Percentiles rank a stretch among this genome's conserved stretches.
Conservation (phyloP, 2,329 filamentous ascomycete species). For the Hypoxylon sp. region DNA sequence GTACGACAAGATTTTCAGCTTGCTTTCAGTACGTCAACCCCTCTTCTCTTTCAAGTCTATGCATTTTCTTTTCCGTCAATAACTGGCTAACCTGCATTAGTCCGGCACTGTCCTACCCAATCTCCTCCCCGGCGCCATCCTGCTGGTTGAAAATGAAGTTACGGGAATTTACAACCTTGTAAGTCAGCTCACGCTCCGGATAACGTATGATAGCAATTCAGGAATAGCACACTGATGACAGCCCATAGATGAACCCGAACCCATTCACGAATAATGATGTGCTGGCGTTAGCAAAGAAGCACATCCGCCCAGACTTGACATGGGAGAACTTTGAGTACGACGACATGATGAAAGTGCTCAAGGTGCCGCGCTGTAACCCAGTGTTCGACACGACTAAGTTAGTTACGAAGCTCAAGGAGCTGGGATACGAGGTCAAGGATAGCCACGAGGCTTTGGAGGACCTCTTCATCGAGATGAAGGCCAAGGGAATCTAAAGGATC, state of each 20-base stretch:
- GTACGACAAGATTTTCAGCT: background rate
- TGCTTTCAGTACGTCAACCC: background rate
- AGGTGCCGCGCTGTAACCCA: conserved; percentile 24
- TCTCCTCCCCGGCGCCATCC: background rate
- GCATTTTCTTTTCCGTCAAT: background rate
- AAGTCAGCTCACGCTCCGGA: background rate
- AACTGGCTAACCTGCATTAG: background rate
- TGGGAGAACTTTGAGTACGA: conserved; percentile 29
- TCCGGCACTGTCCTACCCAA: background rate
- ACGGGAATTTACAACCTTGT: background rate
- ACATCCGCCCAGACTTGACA: conserved; percentile 20
- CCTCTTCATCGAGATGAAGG: conserved; percentile 18
- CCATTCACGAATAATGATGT: conserved; percentile 19
- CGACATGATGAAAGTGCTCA: conserved; percentile 21
- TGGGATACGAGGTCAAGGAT: conserved; percentile 26
- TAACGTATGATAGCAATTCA: background rate
- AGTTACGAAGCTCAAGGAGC: conserved; percentile 19
- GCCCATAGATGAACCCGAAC: background rate
- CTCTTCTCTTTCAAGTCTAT: background rate
- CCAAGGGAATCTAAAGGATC: conserved; percentile 1
- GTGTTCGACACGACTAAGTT: conserved; percentile 22
- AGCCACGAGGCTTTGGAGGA: conserved; percentile 23
- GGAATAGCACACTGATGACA: background rate
- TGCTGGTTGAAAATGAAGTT: background rate
- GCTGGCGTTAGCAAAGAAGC: conserved; percentile 32